Percentiles rank a stretch among this genome's conserved stretches.
Evolutionary conservation across 1,139 yeast species (phyloP).

Genomic region (Pichia sp.): DNA sequence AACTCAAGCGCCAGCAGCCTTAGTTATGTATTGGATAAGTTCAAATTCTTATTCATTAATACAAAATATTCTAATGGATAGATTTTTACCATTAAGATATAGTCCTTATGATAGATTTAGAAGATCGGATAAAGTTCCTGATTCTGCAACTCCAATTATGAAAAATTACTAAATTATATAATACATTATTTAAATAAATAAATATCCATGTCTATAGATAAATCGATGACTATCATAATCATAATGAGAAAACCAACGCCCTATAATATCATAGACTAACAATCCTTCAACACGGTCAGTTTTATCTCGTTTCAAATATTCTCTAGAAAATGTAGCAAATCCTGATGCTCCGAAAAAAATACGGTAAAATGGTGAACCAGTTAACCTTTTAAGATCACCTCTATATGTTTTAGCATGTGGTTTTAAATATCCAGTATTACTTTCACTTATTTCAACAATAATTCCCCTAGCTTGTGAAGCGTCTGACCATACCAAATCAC

Average conservation of each 20-base stretch:
- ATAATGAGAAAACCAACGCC: constrained; percentile 17
- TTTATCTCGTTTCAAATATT: constrained; percentile 7
- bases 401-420: neutral
- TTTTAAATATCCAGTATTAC: neutral
- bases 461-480: constrained; percentile 9
- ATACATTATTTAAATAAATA: neutral
- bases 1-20: constrained; percentile 78
- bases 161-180: constrained; percentile 8
- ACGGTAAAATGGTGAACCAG: constrained; percentile 6
- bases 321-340: constrained; percentile 9
- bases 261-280: constrained; percentile 17
- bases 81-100: constrained; percentile 52
- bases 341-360: constrained; percentile 11
- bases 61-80: constrained; percentile 71
- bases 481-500: constrained; percentile 13
- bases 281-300: constrained; percentile 13
- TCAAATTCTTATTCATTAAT: constrained; percentile 69
- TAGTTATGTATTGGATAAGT: constrained; percentile 79
- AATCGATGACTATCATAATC: constrained; percentile 14
- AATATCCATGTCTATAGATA: constrained; percentile 5
- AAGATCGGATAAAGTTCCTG: constrained; percentile 10
- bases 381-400: neutral
- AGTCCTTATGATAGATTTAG: constrained; percentile 36
- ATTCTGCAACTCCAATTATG: constrained; percentile 18
- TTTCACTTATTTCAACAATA: constrained; percentile 6